Evolutionary conservation across 352 stramenopile species (phyloP).

Genomic region (Globisporangium uncinulatum): DNA sequence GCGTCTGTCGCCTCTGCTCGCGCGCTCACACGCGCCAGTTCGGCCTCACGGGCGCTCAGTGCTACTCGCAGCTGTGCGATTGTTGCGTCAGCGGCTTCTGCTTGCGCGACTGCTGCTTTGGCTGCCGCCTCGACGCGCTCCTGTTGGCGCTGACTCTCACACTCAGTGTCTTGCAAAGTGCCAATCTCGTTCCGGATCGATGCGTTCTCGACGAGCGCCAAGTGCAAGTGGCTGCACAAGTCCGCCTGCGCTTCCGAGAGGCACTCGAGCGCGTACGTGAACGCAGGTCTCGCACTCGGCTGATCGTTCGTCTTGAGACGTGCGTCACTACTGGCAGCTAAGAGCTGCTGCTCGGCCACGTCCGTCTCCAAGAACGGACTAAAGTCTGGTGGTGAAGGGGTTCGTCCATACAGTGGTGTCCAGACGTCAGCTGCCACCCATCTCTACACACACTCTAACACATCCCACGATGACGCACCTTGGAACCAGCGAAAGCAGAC

Average conservation of each 20-base stretch:
- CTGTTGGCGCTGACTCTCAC: slow-evolving; percentile 31
- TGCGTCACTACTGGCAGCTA: background rate
- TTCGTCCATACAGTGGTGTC: too few relatives aligned
- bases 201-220: slow-evolving; percentile 71
- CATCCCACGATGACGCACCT: slow-evolving; percentile 16
- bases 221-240: slow-evolving; percentile 51
- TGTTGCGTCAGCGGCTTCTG: slow-evolving; percentile 30
- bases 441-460: background rate
- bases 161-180: slow-evolving; percentile 42
- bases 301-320: slow-evolving; percentile 8
- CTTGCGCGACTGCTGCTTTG: slow-evolving; percentile 16
- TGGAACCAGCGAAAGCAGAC: slow-evolving; percentile 79
- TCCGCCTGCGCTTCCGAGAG: slow-evolving; percentile 55
- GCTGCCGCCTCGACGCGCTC: slow-evolving; percentile 18
- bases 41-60: slow-evolving; percentile 23
- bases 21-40: slow-evolving; percentile 27
- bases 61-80: slow-evolving; percentile 42
- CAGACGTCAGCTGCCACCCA: background rate
- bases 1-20: slow-evolving; percentile 33
- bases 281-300: slow-evolving; percentile 21
- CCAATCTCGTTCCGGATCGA: slow-evolving; percentile 66
- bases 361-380: slow-evolving; percentile 72
- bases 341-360: slow-evolving; percentile 23
- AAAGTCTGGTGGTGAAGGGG: slow-evolving; percentile 28
- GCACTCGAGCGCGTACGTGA: slow-evolving; percentile 49